Conservation (phyloP, 2,329 filamentous ascomycete species). For the Aspergillus versicolor region DNA sequence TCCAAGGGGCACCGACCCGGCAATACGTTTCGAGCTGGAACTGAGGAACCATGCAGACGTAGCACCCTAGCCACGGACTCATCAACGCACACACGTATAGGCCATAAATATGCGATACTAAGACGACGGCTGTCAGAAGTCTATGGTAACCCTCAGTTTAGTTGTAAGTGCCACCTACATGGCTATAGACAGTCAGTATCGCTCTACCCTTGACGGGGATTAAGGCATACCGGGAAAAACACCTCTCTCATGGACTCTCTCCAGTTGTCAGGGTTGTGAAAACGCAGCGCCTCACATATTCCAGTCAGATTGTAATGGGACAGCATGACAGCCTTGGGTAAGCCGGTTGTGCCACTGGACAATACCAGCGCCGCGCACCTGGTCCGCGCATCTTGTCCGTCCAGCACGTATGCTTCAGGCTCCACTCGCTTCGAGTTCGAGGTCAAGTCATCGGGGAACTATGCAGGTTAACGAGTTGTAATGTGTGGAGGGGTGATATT, state of each 20-base stretch:
- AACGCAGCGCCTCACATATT: background rate
- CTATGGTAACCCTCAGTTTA: background rate
- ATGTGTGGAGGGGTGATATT: background rate
- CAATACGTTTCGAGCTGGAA: background rate
- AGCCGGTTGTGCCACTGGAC: background rate
- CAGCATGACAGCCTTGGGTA: background rate
- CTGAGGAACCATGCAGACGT: background rate
- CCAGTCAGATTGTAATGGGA: background rate
- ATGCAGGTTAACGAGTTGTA: background rate
- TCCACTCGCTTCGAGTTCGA: background rate
- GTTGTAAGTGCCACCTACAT: background rate
- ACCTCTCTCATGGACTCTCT: background rate
- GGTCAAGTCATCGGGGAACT: background rate
- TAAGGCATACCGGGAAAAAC: background rate
- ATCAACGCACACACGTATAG: background rate
- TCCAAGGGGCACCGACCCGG: background rate
- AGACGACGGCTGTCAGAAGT: background rate
- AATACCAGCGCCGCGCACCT: background rate
- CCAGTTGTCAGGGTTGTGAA: background rate
- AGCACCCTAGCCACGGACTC: background rate
- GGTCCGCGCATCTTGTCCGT: background rate
- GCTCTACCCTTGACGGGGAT: too few relatives aligned
- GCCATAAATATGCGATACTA: background rate
- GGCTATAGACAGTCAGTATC: background rate
- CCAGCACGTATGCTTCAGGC: background rate